phyloP scores from a whole-genome alignment of 2,329 filamentous ascomycete genomes.

The Colletotrichum somersetense region DNA sequence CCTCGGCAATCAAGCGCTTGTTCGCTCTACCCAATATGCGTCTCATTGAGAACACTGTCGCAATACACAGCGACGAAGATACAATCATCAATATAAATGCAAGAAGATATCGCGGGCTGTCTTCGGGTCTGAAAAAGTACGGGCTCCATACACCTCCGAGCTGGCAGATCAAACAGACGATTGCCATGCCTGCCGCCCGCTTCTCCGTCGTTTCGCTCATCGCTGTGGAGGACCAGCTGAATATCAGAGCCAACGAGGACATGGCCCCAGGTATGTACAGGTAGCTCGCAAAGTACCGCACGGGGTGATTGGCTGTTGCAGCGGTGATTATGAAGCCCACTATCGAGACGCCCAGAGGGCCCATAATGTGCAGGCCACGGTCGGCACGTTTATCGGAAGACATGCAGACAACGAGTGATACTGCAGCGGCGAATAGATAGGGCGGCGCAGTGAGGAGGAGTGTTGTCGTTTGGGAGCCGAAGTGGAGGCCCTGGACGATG shows the following conservation, averaged over 20 bases:
- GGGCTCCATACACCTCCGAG: neutral
- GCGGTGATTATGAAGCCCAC: neutral
- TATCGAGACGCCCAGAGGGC: neutral
- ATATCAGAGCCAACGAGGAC: neutral
- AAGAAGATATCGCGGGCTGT: neutral
- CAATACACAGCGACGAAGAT: neutral
- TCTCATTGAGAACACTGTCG: neutral
- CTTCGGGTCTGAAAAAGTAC: neutral
- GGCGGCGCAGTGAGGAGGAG: neutral
- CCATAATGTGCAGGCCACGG: neutral
- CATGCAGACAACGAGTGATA: neutral
- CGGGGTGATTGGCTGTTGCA: neutral
- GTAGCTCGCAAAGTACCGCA: neutral
- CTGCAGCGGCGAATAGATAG: neutral
- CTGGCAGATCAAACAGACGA: neutral
- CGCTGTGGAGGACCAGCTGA: neutral
- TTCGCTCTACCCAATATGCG: neutral
- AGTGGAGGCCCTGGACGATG: neutral
- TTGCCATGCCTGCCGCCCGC: neutral
- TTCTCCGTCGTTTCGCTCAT: neutral
- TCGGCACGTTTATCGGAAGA: neutral
- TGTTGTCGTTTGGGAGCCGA: neutral
- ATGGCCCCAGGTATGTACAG: neutral
- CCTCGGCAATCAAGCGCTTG: neutral
- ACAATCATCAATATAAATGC: neutral